Evolutionary conservation across 1,284 basidiomycete species (phyloP).

Genomic region (Cryptococcus sp.): DNA sequence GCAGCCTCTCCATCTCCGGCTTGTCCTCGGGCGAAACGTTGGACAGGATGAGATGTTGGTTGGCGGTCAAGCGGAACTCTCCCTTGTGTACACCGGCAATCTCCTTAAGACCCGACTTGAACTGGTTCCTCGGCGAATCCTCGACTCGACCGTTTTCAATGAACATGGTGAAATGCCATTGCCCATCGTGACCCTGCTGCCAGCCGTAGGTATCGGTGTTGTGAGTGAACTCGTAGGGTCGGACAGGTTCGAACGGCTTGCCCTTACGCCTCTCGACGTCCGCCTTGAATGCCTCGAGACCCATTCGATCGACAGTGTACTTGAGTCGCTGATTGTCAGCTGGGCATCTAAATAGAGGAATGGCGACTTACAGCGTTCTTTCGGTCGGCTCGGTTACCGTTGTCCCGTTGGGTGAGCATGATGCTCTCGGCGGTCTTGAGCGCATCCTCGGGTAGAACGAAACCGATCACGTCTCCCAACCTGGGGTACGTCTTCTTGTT

Average conservation of each 20-base stretch:
- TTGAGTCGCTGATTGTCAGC: constrained; percentile 59
- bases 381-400: constrained; percentile 78
- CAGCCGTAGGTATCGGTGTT: constrained; percentile 96
- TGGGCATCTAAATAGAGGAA: neutral
- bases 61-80: constrained; percentile 83
- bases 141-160: constrained; percentile 97
- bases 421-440: constrained; percentile 83
- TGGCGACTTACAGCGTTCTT: constrained; percentile 60
- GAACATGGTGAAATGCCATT: constrained; percentile 88
- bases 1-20: constrained; percentile 67
- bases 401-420: constrained; percentile 90
- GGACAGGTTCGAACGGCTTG: constrained; percentile 66
- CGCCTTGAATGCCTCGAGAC: constrained; percentile 73
- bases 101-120: constrained; percentile 89
- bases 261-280: constrained; percentile 89
- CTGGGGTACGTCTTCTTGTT: constrained; percentile 99
- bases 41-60: constrained; percentile 89
- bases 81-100: constrained; percentile 94
- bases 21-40: constrained; percentile 72
- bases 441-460: constrained; percentile 84
- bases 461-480: constrained; percentile 80
- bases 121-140: constrained; percentile 82
- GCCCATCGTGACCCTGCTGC: constrained; percentile 79
- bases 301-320: constrained; percentile 96
- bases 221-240: constrained; percentile 74